These are phyloP conservation scores for Epipyxis sp. DNA, from an alignment of 108 stramenopile genomes.

Conservation along the genomic window DNA sequence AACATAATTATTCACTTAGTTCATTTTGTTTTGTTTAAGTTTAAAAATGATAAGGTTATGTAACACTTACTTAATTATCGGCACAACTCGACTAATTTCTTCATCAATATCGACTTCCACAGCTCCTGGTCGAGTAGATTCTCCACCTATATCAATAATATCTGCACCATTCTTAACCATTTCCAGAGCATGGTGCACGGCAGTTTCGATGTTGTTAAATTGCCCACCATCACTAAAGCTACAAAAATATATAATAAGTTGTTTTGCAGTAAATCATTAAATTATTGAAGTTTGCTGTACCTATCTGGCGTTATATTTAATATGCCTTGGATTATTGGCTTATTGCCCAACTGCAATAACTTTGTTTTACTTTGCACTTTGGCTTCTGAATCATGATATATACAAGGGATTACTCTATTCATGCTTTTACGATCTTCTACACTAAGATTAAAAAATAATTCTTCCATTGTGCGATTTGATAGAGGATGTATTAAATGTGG, in stretches of 20 bases:
- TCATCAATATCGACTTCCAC: conserved; percentile 60
- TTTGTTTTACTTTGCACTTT: background rate
- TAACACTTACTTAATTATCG: conserved; percentile 65
- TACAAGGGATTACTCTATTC: background rate
- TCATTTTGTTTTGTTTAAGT: too few species aligned
- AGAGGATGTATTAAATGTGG: conserved; percentile 29
- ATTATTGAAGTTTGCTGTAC: background rate
- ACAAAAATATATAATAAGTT: background rate
- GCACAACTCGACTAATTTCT: conserved; percentile 74
- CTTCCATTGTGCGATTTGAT: background rate
- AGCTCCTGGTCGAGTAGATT: conserved; percentile 71
- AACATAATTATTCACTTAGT: too few species aligned
- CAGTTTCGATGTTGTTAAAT: conserved; percentile 44
- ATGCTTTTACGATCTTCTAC: background rate
- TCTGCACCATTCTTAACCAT: conserved; percentile 77
- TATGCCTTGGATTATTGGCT: conserved; percentile 83
- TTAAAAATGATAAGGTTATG: too few species aligned
- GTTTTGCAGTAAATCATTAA: background rate
- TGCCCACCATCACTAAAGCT: conserved; percentile 90
- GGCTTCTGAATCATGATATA: too few species aligned
- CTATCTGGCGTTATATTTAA: conserved; percentile 91
- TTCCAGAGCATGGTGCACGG: conserved; percentile 68
- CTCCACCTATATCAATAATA: conserved; percentile 92
- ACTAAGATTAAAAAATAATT: conserved; percentile 21
- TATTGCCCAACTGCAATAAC: background rate